Percentiles rank a stretch among this genome's conserved stretches.
phyloP scores from a whole-genome alignment of 371 early-diverging fungal genomes.

The Dentiscutata heterogama region DNA sequence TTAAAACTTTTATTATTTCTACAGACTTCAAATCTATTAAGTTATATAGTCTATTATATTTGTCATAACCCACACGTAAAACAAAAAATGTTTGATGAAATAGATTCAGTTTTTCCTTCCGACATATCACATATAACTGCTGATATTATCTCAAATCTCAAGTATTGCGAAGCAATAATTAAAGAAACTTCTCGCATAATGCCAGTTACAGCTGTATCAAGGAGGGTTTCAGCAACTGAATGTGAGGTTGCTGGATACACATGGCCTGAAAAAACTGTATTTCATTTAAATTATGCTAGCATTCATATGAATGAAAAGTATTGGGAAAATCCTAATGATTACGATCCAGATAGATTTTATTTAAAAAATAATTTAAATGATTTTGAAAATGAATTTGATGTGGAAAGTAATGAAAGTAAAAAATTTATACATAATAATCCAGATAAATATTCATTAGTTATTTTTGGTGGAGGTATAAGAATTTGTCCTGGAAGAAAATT shows the following conservation, averaged over 20 bases:
- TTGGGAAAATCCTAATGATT: conserved; percentile 10
- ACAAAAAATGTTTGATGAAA: conserved; percentile 28
- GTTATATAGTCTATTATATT: not conserved
- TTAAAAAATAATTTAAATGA: not conserved
- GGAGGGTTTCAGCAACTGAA: too few species aligned
- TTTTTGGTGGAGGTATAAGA: conserved; percentile 42
- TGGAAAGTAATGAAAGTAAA: too few species aligned
- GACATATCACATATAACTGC: too few species aligned
- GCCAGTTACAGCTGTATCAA: too few species aligned
- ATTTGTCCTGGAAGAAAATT: conserved; percentile 38
- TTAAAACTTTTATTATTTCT: not conserved
- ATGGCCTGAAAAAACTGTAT: conserved; percentile 6
- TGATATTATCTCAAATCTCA: too few species aligned
- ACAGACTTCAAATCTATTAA: not conserved
- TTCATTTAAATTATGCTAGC: not conserved
- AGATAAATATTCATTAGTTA: conserved; percentile 12
- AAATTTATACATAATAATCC: not conserved
- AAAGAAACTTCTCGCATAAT: too few species aligned
- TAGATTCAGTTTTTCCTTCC: conserved; percentile 7
- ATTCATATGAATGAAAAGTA: not conserved
- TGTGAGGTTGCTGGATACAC: not conserved
- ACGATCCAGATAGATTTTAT: conserved; percentile 18
- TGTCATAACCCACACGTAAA: conserved; percentile 1
- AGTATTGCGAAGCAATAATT: too few species aligned
- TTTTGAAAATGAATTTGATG: too few species aligned